phyloP scores from a whole-genome alignment of 1,139 yeast genomes.

The Taiozyma sp. region DNA sequence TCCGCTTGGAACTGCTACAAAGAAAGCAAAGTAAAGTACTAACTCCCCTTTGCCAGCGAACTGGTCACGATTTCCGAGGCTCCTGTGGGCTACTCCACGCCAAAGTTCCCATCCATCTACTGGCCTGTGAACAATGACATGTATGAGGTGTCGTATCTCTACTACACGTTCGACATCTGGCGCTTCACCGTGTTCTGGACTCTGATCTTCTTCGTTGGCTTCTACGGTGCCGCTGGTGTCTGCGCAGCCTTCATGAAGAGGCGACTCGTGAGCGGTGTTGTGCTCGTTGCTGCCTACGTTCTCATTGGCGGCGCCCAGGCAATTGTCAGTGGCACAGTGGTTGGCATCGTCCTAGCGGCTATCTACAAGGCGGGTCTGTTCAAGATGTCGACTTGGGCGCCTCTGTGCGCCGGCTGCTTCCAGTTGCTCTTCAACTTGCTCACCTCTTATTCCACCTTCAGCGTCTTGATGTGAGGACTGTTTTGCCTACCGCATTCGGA shows the following conservation, averaged over 20 bases:
- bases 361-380: constrained; percentile 73
- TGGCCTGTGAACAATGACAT: constrained; percentile 52
- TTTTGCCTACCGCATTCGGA: constrained; percentile 8
- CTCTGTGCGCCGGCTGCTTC: constrained; percentile 71
- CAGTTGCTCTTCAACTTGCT: constrained; percentile 61
- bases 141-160: constrained; percentile 54
- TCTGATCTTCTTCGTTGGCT: constrained; percentile 54
- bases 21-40: background rate
- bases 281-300: constrained; percentile 42
- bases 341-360: constrained; percentile 59
- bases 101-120: constrained; percentile 73
- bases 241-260: constrained; percentile 53
- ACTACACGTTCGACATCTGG: constrained; percentile 76
- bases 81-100: constrained; percentile 79
- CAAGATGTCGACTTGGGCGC: constrained; percentile 92
- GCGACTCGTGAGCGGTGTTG: constrained; percentile 32
- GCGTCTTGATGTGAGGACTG: constrained; percentile 31
- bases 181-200: constrained; percentile 79
- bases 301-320: constrained; percentile 60
- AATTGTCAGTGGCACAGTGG: constrained; percentile 62
- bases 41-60: constrained; percentile 8
- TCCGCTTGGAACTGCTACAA: background rate
- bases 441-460: constrained; percentile 53
- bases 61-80: constrained; percentile 36
- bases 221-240: constrained; percentile 61